These are phyloP conservation scores for Cladophialophora exuberans DNA, from an alignment of 2,329 filamentous ascomycete species.

Conservation along the genomic window DNA sequence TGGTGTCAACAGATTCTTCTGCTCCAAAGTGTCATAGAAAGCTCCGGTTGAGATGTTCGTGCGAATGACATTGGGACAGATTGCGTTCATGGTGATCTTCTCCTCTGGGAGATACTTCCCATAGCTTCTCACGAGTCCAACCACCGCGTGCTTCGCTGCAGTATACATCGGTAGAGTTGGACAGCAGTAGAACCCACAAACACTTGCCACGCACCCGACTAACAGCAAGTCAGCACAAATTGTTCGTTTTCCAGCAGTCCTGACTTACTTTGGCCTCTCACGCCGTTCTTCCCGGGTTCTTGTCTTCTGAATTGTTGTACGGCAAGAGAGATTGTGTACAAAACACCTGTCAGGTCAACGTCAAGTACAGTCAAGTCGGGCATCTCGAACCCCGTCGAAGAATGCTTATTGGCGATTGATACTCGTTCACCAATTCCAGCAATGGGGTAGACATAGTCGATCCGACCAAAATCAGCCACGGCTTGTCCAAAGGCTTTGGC, in stretches of 20 bases:
- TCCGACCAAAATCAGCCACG: slow-evolving; percentile 38
- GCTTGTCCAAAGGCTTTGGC: slow-evolving; percentile 41
- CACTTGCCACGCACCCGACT: slow-evolving; percentile 40
- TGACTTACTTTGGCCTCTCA: slow-evolving; percentile 44
- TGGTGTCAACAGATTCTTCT: slow-evolving; percentile 40
- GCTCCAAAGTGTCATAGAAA: slow-evolving; percentile 45
- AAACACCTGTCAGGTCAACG: slow-evolving; percentile 46
- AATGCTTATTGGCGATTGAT: slow-evolving; percentile 38
- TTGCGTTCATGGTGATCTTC: slow-evolving; percentile 47
- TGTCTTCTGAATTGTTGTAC: slow-evolving; percentile 51
- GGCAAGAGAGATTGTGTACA: slow-evolving; percentile 47
- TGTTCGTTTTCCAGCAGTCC: background rate
- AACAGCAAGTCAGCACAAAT: background rate
- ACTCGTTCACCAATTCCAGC: slow-evolving; percentile 46
- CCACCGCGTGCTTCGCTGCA: slow-evolving; percentile 30
- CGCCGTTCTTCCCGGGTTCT: slow-evolving; percentile 37
- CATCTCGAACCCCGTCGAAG: slow-evolving; percentile 37
- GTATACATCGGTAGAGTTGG: slow-evolving; percentile 49
- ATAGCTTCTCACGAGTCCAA: slow-evolving; percentile 39
- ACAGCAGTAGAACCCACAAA: slow-evolving; percentile 49
- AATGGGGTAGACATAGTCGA: slow-evolving; percentile 47
- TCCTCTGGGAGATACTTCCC: slow-evolving; percentile 46
- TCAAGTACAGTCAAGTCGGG: slow-evolving; percentile 46
- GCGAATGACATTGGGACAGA: slow-evolving; percentile 46
- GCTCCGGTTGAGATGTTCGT: slow-evolving; percentile 42